Percentiles rank a stretch among this genome's conserved stretches.
Conservation (phyloP, 371 early-diverging fungal species). For the Fennellomyces sp. region DNA sequence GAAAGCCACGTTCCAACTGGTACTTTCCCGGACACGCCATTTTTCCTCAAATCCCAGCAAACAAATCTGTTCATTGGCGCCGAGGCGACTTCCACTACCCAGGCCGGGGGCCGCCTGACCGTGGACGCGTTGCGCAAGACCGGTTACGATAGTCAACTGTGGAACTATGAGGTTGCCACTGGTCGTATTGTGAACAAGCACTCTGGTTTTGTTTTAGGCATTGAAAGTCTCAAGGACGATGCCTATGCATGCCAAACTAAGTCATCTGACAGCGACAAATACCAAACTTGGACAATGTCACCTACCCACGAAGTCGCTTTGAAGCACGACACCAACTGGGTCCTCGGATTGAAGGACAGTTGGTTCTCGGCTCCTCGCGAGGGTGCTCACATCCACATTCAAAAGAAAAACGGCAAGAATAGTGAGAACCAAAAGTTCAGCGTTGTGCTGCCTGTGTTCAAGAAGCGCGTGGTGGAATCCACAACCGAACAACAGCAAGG, state of each 20-base stretch:
- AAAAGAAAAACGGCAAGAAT: slow-evolving; percentile 27
- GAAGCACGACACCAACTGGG: slow-evolving; percentile 37
- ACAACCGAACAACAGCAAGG: slow-evolving; percentile 23
- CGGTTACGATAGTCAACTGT: slow-evolving; percentile 51
- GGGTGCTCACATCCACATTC: slow-evolving; percentile 46
- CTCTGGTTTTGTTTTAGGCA: slow-evolving; percentile 52
- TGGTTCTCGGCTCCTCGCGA: slow-evolving; percentile 44
- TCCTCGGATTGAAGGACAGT: slow-evolving; percentile 55
- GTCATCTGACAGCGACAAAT: slow-evolving; percentile 17
- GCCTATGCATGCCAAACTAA: slow-evolving; percentile 44
- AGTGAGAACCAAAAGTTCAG: slow-evolving; percentile 35
- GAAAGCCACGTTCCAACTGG: slow-evolving; percentile 31
- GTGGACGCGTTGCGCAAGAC: slow-evolving; percentile 34
- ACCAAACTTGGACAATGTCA: slow-evolving; percentile 41
- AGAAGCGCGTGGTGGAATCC: slow-evolving; percentile 19
- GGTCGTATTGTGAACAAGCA: slow-evolving; percentile 48
- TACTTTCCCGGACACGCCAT: slow-evolving; percentile 40
- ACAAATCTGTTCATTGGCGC: slow-evolving; percentile 36
- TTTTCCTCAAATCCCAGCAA: slow-evolving; percentile 44
- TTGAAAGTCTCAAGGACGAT: slow-evolving; percentile 49
- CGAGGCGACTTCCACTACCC: slow-evolving; percentile 22
- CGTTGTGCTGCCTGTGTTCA: slow-evolving; percentile 46
- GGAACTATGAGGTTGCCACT: slow-evolving; percentile 48
- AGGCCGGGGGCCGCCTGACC: slow-evolving; percentile 30
- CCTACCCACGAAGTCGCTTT: slow-evolving; percentile 42